Conservation (phyloP, 1,284 basidiomycete genomes). For the Austroboletus niveus region DNA sequence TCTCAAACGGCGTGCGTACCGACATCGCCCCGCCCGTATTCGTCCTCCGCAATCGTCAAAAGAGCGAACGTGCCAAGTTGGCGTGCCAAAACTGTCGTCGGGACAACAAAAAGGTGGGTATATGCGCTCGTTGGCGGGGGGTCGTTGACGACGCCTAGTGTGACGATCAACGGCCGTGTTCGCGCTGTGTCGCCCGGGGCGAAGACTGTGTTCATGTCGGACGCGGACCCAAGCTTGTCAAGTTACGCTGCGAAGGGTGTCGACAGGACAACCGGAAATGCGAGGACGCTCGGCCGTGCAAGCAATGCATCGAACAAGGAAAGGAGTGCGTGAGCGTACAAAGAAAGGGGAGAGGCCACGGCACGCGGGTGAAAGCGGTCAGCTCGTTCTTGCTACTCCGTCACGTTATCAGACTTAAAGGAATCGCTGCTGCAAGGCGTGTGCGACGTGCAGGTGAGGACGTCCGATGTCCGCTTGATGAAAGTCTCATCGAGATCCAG, state of each 20-base stretch:
- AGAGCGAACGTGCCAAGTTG: conserved; percentile 49
- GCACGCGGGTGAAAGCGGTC: conserved; percentile 57
- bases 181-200: conserved; percentile 49
- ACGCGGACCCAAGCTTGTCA: conserved; percentile 52
- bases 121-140: neutral
- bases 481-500: conserved; percentile 32
- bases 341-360: conserved; percentile 53
- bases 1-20: conserved; percentile 16
- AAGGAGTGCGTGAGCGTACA: conserved; percentile 47
- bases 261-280: conserved; percentile 52
- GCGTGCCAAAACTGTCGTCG: conserved; percentile 56
- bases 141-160: conserved; percentile 11
- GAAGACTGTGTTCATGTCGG: conserved; percentile 56
- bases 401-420: conserved; percentile 2
- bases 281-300: conserved; percentile 56
- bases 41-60: conserved; percentile 29
- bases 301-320: conserved; percentile 43
- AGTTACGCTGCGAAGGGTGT: conserved; percentile 55
- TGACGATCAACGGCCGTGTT: conserved; percentile 57
- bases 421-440: conserved; percentile 40
- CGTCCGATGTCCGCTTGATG: conserved; percentile 2
- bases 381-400: conserved; percentile 20
- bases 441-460: conserved; percentile 52
- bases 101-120: conserved; percentile 57
- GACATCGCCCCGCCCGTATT: conserved; percentile 24